These are phyloP conservation scores for Fraxinus ornus DNA, from an alignment of 305 asterid genomes.

Conservation along the genomic window DNA sequence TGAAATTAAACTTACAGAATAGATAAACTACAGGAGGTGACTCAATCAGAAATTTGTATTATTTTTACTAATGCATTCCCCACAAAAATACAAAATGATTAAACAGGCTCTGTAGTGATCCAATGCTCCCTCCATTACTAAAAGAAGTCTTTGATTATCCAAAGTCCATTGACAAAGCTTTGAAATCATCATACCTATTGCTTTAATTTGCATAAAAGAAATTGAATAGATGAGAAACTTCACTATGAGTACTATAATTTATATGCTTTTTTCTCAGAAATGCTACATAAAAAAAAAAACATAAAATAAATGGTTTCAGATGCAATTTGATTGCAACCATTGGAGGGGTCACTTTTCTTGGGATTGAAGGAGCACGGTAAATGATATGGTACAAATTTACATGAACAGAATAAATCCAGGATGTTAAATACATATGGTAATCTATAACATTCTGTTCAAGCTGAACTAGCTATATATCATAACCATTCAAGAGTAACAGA, in stretches of 20 bases:
- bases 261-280: background rate
- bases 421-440: background rate
- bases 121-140: background rate
- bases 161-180: background rate
- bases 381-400: background rate
- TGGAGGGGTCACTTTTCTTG: background rate
- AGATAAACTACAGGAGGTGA: background rate
- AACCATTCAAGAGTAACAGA: conserved; percentile 2
- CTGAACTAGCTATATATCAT: background rate
- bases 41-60: background rate
- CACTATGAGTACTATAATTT: background rate
- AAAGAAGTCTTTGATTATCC: background rate
- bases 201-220: background rate
- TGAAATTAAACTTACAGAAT: background rate
- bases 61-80: background rate
- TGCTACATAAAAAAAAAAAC: background rate
- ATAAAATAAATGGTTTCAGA: background rate
- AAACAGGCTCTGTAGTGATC: background rate
- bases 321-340: background rate
- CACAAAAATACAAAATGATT: background rate
- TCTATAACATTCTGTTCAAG: background rate
- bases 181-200: background rate
- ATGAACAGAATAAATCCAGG: background rate
- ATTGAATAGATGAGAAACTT: background rate
- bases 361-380: background rate